Base-by-base conservation (phyloP, 1,139 yeast genomes). In the Geotrichum aggregatum region DNA sequence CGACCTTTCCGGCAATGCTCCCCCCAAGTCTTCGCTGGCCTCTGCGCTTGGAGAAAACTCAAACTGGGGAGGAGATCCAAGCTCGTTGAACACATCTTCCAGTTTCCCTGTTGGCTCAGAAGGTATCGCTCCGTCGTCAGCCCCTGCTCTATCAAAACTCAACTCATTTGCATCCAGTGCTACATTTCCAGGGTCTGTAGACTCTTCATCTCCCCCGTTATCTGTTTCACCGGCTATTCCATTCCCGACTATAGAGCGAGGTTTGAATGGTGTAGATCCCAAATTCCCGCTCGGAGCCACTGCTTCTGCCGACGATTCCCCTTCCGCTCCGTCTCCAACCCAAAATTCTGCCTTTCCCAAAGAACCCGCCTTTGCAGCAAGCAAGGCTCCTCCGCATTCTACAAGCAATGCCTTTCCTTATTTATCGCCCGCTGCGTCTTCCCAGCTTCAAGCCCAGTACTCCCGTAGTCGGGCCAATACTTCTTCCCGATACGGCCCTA, bases 391-490 rank as follows among this genome's bases (percentile, higher is more conserved):
- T 22, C n/a, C 22, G 3, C 11, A 34, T 11, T 10, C 26, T 16
- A 14, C 42, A 22, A 14, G 8, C 22, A 16, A 31, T 18, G 16
- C 43, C 16, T 21, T 41, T 6, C 8, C 47, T 18, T 35, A 36
- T n/a, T 19, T 41, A 19, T 16, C 38, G 19, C 22, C 36, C 8
- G 19, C 41, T 16, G 11, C 53, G 10, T 33, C 38, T 16, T 42
- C 39, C 33, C 47, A 39, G 49, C 52, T 34, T 36, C 38, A 44
- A 24, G 49, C 44, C 42, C 55, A 52, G 39, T 47, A 31, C 42
- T 50, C 47, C 49, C 57, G 50, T 18, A 44, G 44, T 30, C 48
- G 53, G 11, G 50, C 52, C 13, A 50, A 44, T 33, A 52, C 48
- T 36, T 42, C 52, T 18, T 48, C 52, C 47, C 31, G 50, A 13